Conservation (phyloP, 2,329 filamentous ascomycete genomes). For the Aspergillus unguis region DNA sequence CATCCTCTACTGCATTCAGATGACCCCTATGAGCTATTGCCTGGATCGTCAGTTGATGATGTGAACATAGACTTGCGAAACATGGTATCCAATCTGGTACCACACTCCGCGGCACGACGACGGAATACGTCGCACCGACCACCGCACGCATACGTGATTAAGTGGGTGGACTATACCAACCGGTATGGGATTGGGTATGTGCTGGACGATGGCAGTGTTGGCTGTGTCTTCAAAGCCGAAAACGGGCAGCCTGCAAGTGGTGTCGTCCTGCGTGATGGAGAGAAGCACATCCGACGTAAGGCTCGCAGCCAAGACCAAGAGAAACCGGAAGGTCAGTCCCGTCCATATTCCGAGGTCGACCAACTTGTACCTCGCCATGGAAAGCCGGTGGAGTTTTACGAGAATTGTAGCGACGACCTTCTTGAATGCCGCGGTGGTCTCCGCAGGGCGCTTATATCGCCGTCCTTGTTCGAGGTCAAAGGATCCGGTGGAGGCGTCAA, state of each 20-base stretch:
- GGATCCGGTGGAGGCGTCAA: constrained; percentile 30
- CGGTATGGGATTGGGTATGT: constrained; percentile 52
- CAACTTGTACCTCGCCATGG: constrained; percentile 45
- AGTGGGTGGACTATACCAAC: constrained; percentile 54
- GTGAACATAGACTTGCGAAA: constrained; percentile 39
- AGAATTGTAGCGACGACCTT: constrained; percentile 38
- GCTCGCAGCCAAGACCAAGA: constrained; percentile 40
- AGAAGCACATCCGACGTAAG: constrained; percentile 46
- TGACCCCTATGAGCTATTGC: constrained; percentile 36
- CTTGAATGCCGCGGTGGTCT: constrained; percentile 36
- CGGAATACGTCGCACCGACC: constrained; percentile 27
- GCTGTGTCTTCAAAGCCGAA: constrained; percentile 49
- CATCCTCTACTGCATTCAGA: constrained; percentile 38
- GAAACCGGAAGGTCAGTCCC: constrained; percentile 23
- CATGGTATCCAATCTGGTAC: constrained; percentile 37
- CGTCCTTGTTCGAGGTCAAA: constrained; percentile 40
- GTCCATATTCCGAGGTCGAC: constrained; percentile 39
- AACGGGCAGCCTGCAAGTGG: constrained; percentile 44
- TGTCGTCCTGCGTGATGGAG: constrained; percentile 46
- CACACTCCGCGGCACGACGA: constrained; percentile 30
- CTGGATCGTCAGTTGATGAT: constrained; percentile 38
- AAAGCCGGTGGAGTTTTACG: constrained; percentile 47
- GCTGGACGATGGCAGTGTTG: constrained; percentile 50
- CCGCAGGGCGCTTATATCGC: constrained; percentile 39
- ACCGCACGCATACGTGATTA: constrained; percentile 48